phyloP scores from a whole-genome alignment of 441 rosid genomes.

The Erodium moschatum region DNA sequence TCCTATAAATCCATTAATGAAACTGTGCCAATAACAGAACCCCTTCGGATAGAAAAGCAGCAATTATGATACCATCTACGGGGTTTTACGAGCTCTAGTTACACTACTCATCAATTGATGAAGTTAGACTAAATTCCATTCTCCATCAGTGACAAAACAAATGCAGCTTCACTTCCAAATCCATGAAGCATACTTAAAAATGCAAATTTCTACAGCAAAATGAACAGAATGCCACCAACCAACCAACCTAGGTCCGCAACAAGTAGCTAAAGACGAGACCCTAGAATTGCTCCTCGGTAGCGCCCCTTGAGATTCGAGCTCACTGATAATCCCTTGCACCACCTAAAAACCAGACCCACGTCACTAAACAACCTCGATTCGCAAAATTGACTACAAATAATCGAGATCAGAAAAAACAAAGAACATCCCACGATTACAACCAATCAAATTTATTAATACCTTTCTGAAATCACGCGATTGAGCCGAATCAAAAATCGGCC shows the following conservation, averaged over 20 bases:
- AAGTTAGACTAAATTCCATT: neutral
- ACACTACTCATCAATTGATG: neutral
- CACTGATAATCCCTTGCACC: conserved; percentile 95
- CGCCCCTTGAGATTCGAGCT: conserved; percentile 99
- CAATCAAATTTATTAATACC: conserved; percentile 31
- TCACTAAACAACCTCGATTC: neutral
- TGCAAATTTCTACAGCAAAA: neutral
- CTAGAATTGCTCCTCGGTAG: conserved; percentile 97
- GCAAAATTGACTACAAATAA: neutral
- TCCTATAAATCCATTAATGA: neutral
- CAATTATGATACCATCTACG: neutral
- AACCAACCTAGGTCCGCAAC: conserved; percentile 91
- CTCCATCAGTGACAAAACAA: conserved; percentile 8
- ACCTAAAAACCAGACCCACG: conserved; percentile 37
- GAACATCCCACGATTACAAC: neutral
- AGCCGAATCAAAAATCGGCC: conserved; percentile 99
- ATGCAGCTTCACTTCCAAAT: conserved; percentile 13
- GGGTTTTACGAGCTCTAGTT: neutral
- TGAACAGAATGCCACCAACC: neutral
- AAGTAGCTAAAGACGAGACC: conserved; percentile 98
- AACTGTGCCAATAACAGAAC: neutral
- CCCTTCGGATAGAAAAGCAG: neutral
- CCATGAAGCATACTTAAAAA: neutral
- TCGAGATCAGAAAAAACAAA: neutral
- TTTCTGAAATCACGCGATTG: conserved; percentile 97